These are phyloP conservation scores for Lasiosphaeria hispida DNA, from an alignment of 495 filamentous ascomycete genomes.

Conservation along the genomic window DNA sequence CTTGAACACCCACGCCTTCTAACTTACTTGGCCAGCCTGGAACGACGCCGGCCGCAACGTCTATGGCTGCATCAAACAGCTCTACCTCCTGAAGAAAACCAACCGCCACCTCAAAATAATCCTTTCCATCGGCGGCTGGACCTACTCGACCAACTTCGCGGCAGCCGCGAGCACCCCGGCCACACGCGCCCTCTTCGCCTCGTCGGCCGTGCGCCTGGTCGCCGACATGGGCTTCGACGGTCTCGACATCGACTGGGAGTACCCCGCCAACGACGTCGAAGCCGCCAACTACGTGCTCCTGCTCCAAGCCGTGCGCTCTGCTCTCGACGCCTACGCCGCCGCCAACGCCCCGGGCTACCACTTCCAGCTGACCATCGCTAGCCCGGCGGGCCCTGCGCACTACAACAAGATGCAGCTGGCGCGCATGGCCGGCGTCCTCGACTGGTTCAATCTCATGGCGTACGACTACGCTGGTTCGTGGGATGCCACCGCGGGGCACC, in stretches of 20 bases:
- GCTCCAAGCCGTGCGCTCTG: constrained; percentile 60
- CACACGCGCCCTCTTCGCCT: constrained; percentile 62
- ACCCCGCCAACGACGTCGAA: constrained; percentile 55
- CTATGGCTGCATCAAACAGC: constrained; percentile 83
- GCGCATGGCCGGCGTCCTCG: constrained; percentile 66
- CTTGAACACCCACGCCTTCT: neutral
- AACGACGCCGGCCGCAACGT: constrained; percentile 58
- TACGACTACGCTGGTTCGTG: constrained; percentile 73
- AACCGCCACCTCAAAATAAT: constrained; percentile 84
- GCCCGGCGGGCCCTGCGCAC: constrained; percentile 55
- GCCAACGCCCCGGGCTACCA: constrained; percentile 48
- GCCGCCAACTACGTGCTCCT: constrained; percentile 72
- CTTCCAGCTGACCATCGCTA: constrained; percentile 77
- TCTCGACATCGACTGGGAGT: constrained; percentile 53
- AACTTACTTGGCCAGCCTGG: constrained; percentile 32
- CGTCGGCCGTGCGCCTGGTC: constrained; percentile 60
- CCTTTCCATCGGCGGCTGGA: constrained; percentile 89
- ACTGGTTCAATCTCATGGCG: constrained; percentile 86
- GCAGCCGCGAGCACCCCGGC: constrained; percentile 57
- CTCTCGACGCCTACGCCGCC: constrained; percentile 62
- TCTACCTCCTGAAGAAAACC: constrained; percentile 78
- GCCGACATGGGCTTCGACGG: constrained; percentile 57
- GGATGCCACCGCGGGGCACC: constrained; percentile 64
- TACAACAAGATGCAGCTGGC: constrained; percentile 64
- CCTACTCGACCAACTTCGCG: constrained; percentile 77